Conservation (phyloP, 2,329 filamentous ascomycete genomes). For the Fusarium mangiferae region DNA sequence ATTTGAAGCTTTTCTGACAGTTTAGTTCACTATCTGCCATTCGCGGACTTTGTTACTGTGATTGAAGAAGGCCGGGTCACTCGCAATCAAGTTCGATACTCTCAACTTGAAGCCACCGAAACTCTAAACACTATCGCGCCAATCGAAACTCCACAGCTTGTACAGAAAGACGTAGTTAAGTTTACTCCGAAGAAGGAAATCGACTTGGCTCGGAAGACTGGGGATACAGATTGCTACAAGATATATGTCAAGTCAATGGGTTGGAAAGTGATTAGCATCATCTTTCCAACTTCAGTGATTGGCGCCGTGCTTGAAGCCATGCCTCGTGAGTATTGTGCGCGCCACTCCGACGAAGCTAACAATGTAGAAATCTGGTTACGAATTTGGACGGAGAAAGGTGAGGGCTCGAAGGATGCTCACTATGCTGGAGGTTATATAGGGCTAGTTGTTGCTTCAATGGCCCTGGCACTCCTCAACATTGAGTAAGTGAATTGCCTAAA, state of each 20-base stretch:
- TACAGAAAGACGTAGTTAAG: neutral
- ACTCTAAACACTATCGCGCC: neutral
- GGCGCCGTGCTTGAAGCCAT: conserved; percentile 33
- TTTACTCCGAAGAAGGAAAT: conserved; percentile 13
- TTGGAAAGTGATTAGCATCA: conserved; percentile 26
- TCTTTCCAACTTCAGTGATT: conserved; percentile 24
- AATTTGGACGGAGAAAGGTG: conserved; percentile 41
- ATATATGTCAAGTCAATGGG: conserved; percentile 45
- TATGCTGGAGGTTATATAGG: conserved; percentile 42
- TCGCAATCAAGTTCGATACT: conserved; percentile 40
- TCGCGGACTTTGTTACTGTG: conserved; percentile 42
- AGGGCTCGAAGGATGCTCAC: conserved; percentile 24
- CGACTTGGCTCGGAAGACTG: conserved; percentile 43
- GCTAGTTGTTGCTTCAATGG: conserved; percentile 30
- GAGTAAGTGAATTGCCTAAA: neutral
- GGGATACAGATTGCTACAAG: conserved; percentile 44
- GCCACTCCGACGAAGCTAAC: neutral
- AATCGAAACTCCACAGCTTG: neutral
- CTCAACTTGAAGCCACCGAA: conserved; percentile 20
- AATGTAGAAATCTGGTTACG: conserved; percentile 42
- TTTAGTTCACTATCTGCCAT: conserved; percentile 40
- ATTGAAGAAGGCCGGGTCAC: conserved; percentile 35
- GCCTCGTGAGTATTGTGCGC: conserved; percentile 31
- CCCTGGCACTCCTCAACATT: conserved; percentile 18
- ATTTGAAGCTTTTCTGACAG: neutral